Evolutionary conservation across 1,284 basidiomycete genomes (phyloP), one percentile per base, ranked within the genome.

Genomic region (Ceratobasidium sp.): DNA sequence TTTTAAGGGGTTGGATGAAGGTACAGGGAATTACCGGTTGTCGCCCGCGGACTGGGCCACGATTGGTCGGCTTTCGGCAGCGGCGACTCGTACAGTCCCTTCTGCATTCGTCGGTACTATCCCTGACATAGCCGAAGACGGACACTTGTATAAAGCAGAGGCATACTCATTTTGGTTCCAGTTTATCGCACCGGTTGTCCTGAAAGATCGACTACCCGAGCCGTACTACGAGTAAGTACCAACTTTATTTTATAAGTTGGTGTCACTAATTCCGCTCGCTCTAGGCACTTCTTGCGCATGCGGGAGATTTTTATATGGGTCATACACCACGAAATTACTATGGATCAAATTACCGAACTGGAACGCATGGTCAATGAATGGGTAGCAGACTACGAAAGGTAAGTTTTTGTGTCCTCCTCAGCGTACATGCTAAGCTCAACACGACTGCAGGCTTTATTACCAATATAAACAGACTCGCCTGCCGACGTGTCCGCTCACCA

Each of bases 361-460:
- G 40, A 75, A 4, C 22, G 1, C 2, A 75, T 52, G 68, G 32
- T 77, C 0, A 25, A 62, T 9, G 32, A 70, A 32, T 79, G 78
- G 78, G 64, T 75, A 0, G 8, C 0, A 6, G 51, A 79, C 8
- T 79, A 79, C 40, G 76, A 79, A 32, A 37, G 6, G 73, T 76
- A 73, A 62, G 67, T 59, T 46, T 25, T 29, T 2, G 34, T n/a
- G 32, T n/a, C 29, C 6, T 49, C 19, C 6, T 15, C 4, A 2
- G 15, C 13, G 5, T 34, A 8, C 8, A 43, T 43, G 40, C 40
- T 43, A 9, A 9, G 15, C 4, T 37, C 19, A 15, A 25, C 11
- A 15, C 32, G 19, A 2, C n/a, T 3, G 3, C 32, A 87, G 86
- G 29, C 67, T 84, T 0, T 87, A 87, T 77, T 87, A 86, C 71